Evolutionary conservation across 2,329 filamentous ascomycete genomes (phyloP).

Genomic region (Colletotrichum agaves): DNA sequence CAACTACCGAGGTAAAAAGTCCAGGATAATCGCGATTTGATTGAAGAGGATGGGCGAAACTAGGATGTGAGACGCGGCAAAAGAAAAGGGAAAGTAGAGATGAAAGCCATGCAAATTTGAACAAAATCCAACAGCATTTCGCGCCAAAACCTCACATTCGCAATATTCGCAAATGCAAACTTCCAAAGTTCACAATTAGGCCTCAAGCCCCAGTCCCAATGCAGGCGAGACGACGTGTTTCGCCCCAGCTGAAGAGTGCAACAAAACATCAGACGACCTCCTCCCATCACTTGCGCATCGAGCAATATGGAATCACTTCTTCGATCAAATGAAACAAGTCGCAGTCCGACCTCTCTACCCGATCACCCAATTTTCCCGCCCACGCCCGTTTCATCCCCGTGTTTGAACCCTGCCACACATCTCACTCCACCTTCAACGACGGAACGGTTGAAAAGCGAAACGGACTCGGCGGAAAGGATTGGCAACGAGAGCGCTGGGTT

Average conservation of each 20-base stretch:
- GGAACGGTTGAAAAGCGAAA: neutral
- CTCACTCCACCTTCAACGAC: too few species aligned
- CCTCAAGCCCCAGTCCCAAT: neutral
- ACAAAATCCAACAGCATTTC: too few species aligned
- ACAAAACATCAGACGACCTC: conserved; percentile 13
- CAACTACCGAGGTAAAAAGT: too few species aligned
- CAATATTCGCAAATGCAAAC: neutral
- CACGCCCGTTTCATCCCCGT: conserved; percentile 3
- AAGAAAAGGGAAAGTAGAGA: too few species aligned
- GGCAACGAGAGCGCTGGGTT: neutral
- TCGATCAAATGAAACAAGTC: conserved; percentile 20
- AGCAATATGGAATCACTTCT: neutral
- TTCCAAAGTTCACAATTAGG: neutral
- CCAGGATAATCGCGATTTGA: too few species aligned
- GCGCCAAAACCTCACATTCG: too few species aligned
- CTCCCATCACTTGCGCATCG: neutral
- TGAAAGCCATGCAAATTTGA: too few species aligned
- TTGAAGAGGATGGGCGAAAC: too few species aligned
- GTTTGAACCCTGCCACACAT: neutral
- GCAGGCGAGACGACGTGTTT: neutral
- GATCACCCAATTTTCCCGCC: neutral
- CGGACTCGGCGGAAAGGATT: neutral
- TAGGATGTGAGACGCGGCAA: too few species aligned
- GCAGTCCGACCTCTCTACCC: neutral
- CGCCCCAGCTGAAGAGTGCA: conserved; percentile 11